phyloP scores from a whole-genome alignment of 805 yeast species.

The Yamadazyma tumulicola region DNA sequence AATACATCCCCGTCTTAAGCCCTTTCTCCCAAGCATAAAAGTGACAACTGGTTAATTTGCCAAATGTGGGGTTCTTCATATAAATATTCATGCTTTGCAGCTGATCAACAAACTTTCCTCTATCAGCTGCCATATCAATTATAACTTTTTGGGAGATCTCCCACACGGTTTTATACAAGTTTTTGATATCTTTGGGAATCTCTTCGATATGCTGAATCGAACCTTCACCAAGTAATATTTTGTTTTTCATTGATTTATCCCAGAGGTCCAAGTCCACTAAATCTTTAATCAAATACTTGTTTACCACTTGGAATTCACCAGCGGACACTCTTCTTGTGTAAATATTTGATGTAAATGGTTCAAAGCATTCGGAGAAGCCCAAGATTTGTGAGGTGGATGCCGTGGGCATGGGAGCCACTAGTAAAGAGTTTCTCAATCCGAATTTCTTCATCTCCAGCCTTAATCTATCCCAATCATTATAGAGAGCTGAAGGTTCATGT shows the following conservation, averaged over 20 bases:
- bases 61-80: constrained; percentile 33
- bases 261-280: constrained; percentile 79
- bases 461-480: constrained; percentile 75
- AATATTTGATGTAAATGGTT: constrained; percentile 91
- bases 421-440: constrained; percentile 83
- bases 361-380: constrained; percentile 94
- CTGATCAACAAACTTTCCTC: constrained; percentile 65
- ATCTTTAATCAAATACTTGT: constrained; percentile 80
- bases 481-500: constrained; percentile 69
- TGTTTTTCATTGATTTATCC: constrained; percentile 75
- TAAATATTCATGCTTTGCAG: constrained; percentile 45
- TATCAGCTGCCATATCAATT: constrained; percentile 82
- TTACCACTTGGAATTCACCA: constrained; percentile 92
- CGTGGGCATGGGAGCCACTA: constrained; percentile 97
- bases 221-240: constrained; percentile 74
- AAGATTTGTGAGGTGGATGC: constrained; percentile 96
- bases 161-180: constrained; percentile 93
- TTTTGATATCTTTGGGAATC: constrained; percentile 73
- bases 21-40: constrained; percentile 41
- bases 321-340: constrained; percentile 87
- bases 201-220: constrained; percentile 74
- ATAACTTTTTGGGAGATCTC: constrained; percentile 84
- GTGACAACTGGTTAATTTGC: constrained; percentile 41
- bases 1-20: constrained; percentile 40
- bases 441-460: constrained; percentile 54